Evolutionary conservation across 495 filamentous ascomycete species (phyloP), one percentile per base, ranked within the genome.

Genomic region (Neurospora sublineolata): DNA sequence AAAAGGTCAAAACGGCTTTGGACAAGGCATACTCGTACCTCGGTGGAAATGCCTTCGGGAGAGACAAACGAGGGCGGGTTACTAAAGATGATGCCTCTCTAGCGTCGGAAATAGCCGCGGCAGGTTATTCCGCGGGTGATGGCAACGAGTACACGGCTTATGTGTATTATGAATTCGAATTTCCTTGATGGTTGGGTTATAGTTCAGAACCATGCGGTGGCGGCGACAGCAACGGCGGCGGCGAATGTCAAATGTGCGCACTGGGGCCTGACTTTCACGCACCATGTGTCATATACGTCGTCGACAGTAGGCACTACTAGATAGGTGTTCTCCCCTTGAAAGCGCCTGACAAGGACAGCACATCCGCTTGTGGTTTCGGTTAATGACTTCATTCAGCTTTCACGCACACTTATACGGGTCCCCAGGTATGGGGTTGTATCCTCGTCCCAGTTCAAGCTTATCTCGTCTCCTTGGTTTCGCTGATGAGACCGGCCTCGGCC

Each of bases 121-220:
- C 85, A 2, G 89, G 87, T 23, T 75, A 88, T 40, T 85, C 83
- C 12, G 76, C 81, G 3, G 91, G 89, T 40, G 90, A 92, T 73
- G 89, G 88, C 64, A 87, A 88, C 72, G 95, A 97, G 77, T 99
- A 97, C 83, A 93, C 93, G 71, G 89, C 95, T 37, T 99, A 96
- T 83, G 96, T 97, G 79, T 97, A 93, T 83, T 99, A 97, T 82
- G 93, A 97, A 76, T 94, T 97, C 79, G 91, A 93, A 78, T 90
- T 96, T 78, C 84, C 86, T 64, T 77, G 69, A 60, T 14, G 52
- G 52, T 16, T 64, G 12, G 52, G 52, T 64, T 36, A 16, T 33
- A 30, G 11, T 36, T 30, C 52, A 64, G 52, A 64, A 4, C 52
- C 27, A 33, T 16, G 52, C 27, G 52, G 52, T 33, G 52, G 52